A percentile compares a stretch with the other conserved stretches of the same genome.
Conservation (phyloP, 2,329 filamentous ascomycete species). For the Cercospora zeina region DNA sequence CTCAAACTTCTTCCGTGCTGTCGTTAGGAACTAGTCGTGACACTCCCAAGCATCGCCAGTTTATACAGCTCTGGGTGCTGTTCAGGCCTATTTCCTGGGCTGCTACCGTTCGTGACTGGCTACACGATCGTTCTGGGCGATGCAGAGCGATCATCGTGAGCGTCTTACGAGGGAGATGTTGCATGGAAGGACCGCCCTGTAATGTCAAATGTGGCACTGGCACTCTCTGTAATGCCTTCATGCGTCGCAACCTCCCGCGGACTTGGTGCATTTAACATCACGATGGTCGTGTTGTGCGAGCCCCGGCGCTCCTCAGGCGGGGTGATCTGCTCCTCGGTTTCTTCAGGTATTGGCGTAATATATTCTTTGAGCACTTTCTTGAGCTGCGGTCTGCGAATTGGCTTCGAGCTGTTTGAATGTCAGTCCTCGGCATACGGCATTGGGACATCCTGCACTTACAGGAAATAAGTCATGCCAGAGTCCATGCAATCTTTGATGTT, state of each 20-base stretch:
- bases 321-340: slow-evolving; percentile 22
- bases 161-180: not conserved
- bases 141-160: not conserved
- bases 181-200: slow-evolving; percentile 8
- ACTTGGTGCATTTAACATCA: slow-evolving; percentile 18
- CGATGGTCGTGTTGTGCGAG: slow-evolving; percentile 22
- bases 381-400: slow-evolving; percentile 75
- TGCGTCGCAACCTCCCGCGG: not conserved
- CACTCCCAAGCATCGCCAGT: not conserved
- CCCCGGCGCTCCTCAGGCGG: slow-evolving; percentile 16
- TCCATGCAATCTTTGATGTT: slow-evolving; percentile 68
- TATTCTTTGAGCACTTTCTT: slow-evolving; percentile 82
- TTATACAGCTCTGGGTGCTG: not conserved
- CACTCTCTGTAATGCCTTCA: slow-evolving; percentile 10
- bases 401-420: slow-evolving; percentile 47
- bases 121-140: slow-evolving; percentile 8
- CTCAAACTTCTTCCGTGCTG: not conserved
- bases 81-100: not conserved
- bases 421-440: not conserved
- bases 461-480: slow-evolving; percentile 89
- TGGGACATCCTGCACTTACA: slow-evolving; percentile 44
- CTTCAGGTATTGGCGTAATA: slow-evolving; percentile 49
- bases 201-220: slow-evolving; percentile 5
- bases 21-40: not conserved
- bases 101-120: not conserved